Base-by-base conservation (phyloP, 2,329 filamentous ascomycete genomes). In the Blastomyces parvus region DNA sequence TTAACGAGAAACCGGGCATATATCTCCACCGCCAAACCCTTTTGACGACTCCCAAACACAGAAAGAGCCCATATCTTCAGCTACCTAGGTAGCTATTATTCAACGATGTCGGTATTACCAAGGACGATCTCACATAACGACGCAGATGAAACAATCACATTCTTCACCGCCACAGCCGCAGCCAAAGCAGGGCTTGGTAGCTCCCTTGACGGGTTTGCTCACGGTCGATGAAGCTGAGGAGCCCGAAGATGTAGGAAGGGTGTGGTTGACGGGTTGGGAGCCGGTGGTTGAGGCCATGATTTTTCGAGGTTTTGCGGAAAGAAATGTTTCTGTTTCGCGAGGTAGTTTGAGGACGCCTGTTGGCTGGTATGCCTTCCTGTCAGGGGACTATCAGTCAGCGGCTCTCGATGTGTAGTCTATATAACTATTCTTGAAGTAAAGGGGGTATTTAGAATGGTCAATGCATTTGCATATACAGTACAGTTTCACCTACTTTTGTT, bases 121-220 rank as follows among this genome's bases (percentile, higher is more conserved):
- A 19, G 22, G 2, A n/a, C 36, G 22, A 27, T 3, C 27, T 74
- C 69, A 77, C 75, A 77, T 77, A 62, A 77, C 73, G 13, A 70
- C 73, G 64, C 75, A 77, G 62, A 77, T 73, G 59, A 74, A 76
- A 62, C 73, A 76, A 64, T 77, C 75, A 42, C 75, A 77, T 46
- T 75, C 74, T 58, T 76, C 74, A 64, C 74, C 75, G 7, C 75
- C 74, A 38, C 75, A 77, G 55, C 76, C 75, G 60, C 75, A 77
- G 3, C 75, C 74, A 61, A 77, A 77, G 58, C 75, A 77, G 9
- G 75, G 75, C 64, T 76, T 77, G 9, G 74, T 72, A 3, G 74
- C 72, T 2, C 70, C 64, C 64, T 77, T 75, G 66, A 77, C 74
- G 19, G 75, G 74, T 61, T 74, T 75, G 56, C 69, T 72, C 60